A percentile compares a stretch with the other conserved stretches of the same genome.
Evolutionary conservation across 805 yeast species (phyloP).

Genomic region (Barnettozyma californica): DNA sequence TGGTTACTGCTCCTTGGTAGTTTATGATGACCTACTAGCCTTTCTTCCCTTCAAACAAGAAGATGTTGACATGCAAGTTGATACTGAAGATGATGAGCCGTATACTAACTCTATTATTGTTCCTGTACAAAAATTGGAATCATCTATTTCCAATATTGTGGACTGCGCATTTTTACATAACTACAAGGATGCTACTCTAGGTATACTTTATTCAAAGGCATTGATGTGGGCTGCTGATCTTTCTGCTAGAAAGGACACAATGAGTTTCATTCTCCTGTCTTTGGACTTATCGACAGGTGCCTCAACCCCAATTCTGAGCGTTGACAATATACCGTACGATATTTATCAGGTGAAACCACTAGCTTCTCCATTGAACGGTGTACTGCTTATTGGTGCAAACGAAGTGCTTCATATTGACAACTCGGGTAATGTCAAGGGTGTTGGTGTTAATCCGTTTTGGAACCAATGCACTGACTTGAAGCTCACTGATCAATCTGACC

Average conservation of each 20-base stretch:
- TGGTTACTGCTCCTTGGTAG: slow-evolving; percentile 47
- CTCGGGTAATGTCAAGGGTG: slow-evolving; percentile 60
- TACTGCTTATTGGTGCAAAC: slow-evolving; percentile 66
- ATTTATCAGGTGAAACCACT: slow-evolving; percentile 59
- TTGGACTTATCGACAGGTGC: slow-evolving; percentile 47
- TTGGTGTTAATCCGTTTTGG: slow-evolving; percentile 56
- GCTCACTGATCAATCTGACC: slow-evolving; percentile 41
- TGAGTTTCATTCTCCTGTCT: slow-evolving; percentile 57
- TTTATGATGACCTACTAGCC: slow-evolving; percentile 64
- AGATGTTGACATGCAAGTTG: slow-evolving; percentile 22
- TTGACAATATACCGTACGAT: slow-evolving; percentile 70
- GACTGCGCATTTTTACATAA: slow-evolving; percentile 69
- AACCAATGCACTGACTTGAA: slow-evolving; percentile 34
- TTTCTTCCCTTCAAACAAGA: slow-evolving; percentile 57
- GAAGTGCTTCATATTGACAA: slow-evolving; percentile 75
- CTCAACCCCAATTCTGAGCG: slow-evolving; percentile 63
- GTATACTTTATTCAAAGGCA: slow-evolving; percentile 51
- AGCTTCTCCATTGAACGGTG: slow-evolving; percentile 62
- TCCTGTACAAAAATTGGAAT: slow-evolving; percentile 50
- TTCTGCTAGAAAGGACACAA: slow-evolving; percentile 55
- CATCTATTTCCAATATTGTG: slow-evolving; percentile 53
- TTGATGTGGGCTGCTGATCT: slow-evolving; percentile 79
- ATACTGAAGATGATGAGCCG: slow-evolving; percentile 5
- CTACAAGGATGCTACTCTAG: slow-evolving; percentile 80
- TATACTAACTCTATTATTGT: slow-evolving; percentile 47